Evolutionary conservation across 495 filamentous ascomycete species (phyloP), one percentile per base, ranked within the genome.

Genomic region (Annulohypoxylon maeteangense): DNA sequence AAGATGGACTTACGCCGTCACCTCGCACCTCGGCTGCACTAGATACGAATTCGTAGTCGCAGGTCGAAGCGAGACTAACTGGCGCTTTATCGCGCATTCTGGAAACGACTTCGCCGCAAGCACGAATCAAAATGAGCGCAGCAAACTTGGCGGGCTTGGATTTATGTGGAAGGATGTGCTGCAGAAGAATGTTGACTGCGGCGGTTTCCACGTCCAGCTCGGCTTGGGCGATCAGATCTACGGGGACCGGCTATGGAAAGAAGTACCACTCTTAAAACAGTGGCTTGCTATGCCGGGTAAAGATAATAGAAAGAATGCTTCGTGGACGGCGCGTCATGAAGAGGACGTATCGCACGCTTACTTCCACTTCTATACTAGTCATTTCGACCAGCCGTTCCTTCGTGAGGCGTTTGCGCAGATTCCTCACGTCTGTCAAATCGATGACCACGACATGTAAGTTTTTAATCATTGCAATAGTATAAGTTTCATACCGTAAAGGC

Each of bases 111-210:
- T 98, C 79, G 89, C 92, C 1, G 83, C 97, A 27, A 91, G 90
- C 68, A 94, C 97, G 0, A 93, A 88, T 70, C 88, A 93, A 57
- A 92, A 90, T 74, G 95, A 98, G 76, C 88, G 94, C 16, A 85
- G 89, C 58, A 90, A 90, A 51, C 83, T 98, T 1, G 96, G 96
- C 23, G 95, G 95, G 0, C 86, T 94, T 7, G 92, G 93, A 0
- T 93, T 92, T 76, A 97, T 99, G 95, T 99, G 95, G 95, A 97
- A 97, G 71, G 95, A 99, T 75, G 93, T 99, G 31, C 87, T 99
- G 79, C 94, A 97, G 79, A 98, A 97, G 84, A 96, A 99, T 78
- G 88, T 92, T 42, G 95, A 99, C 72, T 96, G 93, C 74, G 93
- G 93, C 57, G 95, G 95, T 8, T 99, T 99, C 80, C 95, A 99